Conservation (phyloP, 176 grass and related monocot genomes). For the Eremochloa ophiuroides region DNA sequence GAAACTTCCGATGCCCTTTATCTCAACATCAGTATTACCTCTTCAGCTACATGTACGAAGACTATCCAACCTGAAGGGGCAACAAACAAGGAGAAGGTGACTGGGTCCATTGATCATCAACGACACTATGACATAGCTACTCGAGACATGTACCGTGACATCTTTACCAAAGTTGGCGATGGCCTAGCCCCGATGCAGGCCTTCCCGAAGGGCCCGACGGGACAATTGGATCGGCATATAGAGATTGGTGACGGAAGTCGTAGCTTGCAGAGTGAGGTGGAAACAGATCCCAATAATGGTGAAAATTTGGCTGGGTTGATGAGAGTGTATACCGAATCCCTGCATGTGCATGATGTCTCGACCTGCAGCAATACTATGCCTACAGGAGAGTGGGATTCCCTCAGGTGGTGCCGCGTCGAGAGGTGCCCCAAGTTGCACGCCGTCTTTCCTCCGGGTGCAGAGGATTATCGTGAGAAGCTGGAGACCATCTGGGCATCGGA, state of each 20-base stretch:
- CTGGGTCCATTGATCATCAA: neutral
- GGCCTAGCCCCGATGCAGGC: neutral
- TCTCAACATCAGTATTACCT: neutral
- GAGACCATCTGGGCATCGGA: neutral
- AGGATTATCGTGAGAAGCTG: too few species aligned
- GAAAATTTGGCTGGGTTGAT: accelerated
- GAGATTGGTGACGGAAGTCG: neutral
- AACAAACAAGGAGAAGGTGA: neutral
- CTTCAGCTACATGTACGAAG: neutral
- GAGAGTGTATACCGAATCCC: accelerated
- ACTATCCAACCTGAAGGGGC: neutral
- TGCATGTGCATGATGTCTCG: neutral
- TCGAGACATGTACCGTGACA: neutral
- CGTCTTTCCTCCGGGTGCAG: neutral
- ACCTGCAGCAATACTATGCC: neutral
- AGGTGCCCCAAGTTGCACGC: neutral
- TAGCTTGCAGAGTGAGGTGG: neutral
- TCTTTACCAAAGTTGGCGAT: neutral
- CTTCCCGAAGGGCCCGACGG: neutral
- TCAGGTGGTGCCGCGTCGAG: conserved; percentile 5
- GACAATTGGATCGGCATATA: neutral
- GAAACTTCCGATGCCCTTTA: too few species aligned
- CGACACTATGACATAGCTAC: too few species aligned
- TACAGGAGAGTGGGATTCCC: accelerated
- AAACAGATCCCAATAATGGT: neutral